phyloP scores from a whole-genome alignment of 2,329 filamentous ascomycete species.

The Phialophora tarda region DNA sequence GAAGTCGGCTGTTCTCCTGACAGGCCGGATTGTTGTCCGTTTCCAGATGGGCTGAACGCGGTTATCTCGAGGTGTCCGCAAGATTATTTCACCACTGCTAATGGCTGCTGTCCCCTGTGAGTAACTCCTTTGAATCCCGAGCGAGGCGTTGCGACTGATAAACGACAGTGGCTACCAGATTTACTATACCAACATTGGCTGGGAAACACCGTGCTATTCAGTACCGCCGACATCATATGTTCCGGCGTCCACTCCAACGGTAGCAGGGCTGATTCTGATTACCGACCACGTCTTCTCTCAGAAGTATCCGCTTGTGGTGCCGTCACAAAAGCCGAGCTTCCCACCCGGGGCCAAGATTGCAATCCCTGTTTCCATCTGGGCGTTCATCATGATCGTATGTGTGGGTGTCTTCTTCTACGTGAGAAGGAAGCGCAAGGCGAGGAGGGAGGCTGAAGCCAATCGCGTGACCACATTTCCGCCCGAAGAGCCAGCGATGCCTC shows the following conservation, averaged over 20 bases:
- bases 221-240: slow-evolving; percentile 30
- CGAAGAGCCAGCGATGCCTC: slow-evolving; percentile 33
- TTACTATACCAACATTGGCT: slow-evolving; percentile 38
- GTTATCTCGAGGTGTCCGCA: slow-evolving; percentile 38
- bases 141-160: slow-evolving; percentile 21
- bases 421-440: slow-evolving; percentile 26
- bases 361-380: slow-evolving; percentile 33
- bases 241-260: slow-evolving; percentile 37
- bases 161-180: slow-evolving; percentile 38
- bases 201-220: slow-evolving; percentile 40
- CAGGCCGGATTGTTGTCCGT: slow-evolving; percentile 38
- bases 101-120: slow-evolving; percentile 40
- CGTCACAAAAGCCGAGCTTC: slow-evolving; percentile 14
- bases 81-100: slow-evolving; percentile 39
- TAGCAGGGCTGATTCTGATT: slow-evolving; percentile 36
- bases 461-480: slow-evolving; percentile 37
- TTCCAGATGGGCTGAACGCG: slow-evolving; percentile 29
- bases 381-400: slow-evolving; percentile 22
- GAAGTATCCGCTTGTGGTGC: slow-evolving; percentile 32
- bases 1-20: slow-evolving; percentile 38
- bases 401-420: slow-evolving; percentile 23
- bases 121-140: slow-evolving; percentile 5
- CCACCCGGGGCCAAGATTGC: slow-evolving; percentile 36
- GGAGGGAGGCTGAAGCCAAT: slow-evolving; percentile 23
- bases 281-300: slow-evolving; percentile 40